These are phyloP conservation scores for Ambrosia artemisiifolia DNA, from an alignment of 129 eudicot species.

Conservation along the genomic window DNA sequence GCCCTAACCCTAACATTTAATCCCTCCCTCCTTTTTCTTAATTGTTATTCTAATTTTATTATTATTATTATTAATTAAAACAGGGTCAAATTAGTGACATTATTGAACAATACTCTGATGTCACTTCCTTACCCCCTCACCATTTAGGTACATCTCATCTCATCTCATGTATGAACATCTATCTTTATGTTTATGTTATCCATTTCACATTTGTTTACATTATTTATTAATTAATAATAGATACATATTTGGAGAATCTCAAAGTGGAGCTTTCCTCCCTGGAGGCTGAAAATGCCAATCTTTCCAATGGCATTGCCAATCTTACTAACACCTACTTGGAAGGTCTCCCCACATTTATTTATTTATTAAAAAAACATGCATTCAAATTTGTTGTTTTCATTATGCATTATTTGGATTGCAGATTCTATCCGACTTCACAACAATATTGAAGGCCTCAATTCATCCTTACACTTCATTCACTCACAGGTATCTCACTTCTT, in stretches of 20 bases:
- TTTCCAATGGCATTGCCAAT: constrained; percentile 39
- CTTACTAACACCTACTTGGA: constrained; percentile 44
- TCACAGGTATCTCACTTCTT: constrained; percentile 40
- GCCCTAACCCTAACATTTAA: not conserved
- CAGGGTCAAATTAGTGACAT: constrained; percentile 42
- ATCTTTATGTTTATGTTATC: not conserved
- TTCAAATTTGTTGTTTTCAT: constrained; percentile 15
- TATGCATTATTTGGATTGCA: constrained; percentile 22
- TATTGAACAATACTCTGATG: constrained; percentile 35
- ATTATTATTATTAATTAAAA: not conserved
- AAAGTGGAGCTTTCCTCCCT: constrained; percentile 42
- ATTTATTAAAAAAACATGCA: not conserved
- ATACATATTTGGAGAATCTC: constrained; percentile 43
- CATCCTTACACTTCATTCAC: constrained; percentile 42
- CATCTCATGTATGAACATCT: not conserved
- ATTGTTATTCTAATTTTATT: no score
- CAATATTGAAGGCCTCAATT: constrained; percentile 47
- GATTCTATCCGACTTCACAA: constrained; percentile 47
- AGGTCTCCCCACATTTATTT: constrained; percentile 32
- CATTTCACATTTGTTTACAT: not conserved
- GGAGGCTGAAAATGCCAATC: constrained; percentile 48
- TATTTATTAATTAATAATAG: constrained; percentile 25
- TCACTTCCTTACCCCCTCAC: constrained; percentile 34
- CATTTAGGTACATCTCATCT: constrained; percentile 43
- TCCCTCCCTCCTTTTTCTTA: not conserved